A percentile compares a stretch with the other conserved stretches of the same genome.
These are phyloP conservation scores for Colletotrichum eremochloae DNA, from an alignment of 2,329 filamentous ascomycete species.

Conservation along the genomic window DNA sequence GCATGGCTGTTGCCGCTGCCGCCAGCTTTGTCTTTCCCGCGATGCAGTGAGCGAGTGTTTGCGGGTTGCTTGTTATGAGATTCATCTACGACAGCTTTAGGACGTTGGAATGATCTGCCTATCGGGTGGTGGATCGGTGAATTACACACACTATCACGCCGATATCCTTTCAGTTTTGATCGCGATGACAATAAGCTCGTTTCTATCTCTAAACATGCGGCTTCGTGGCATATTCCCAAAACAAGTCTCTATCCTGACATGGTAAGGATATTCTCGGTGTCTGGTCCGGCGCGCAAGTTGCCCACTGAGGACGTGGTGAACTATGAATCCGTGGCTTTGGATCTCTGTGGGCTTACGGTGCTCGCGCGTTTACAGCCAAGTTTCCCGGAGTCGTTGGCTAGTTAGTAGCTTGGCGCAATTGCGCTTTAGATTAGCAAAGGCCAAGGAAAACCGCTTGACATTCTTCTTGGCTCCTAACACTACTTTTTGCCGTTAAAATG, in stretches of 20 bases:
- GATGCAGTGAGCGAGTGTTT: background rate
- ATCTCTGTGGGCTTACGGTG: background rate
- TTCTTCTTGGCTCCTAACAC: background rate
- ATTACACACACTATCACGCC: background rate
- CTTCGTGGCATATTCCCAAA: too few species aligned
- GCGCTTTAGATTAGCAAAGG: background rate
- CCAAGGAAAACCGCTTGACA: background rate
- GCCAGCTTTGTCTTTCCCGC: slow-evolving; percentile 12
- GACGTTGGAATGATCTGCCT: background rate
- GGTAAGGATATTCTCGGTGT: too few species aligned
- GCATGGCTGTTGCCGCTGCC: slow-evolving; percentile 12
- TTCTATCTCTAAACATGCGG: background rate
- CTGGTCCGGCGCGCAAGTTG: too few species aligned
- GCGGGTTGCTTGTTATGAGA: background rate
- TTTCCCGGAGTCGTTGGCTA: background rate
- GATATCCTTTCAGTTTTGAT: background rate
- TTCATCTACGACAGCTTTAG: background rate
- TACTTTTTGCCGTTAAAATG: background rate
- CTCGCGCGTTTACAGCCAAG: background rate
- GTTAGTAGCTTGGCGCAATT: background rate
- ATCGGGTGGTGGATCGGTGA: background rate
- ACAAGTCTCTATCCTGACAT: too few species aligned
- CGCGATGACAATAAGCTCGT: background rate
- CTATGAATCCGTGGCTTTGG: background rate
- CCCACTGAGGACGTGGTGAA: background rate